These are phyloP conservation scores for Trichosporon sp. DNA, from an alignment of 1,284 basidiomycete species.

Conservation along the genomic window DNA sequence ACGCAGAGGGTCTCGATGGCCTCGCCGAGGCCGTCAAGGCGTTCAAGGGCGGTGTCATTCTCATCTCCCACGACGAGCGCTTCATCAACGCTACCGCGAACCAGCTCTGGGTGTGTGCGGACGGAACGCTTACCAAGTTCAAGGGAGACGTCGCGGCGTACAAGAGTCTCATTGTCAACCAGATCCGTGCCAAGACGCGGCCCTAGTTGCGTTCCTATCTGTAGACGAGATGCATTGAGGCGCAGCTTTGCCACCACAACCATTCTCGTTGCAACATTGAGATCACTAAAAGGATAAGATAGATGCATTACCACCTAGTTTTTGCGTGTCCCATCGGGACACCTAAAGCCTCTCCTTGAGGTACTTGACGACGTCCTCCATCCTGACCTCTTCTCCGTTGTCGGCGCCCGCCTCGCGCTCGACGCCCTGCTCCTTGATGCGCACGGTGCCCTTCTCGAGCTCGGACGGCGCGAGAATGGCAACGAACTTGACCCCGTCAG, in stretches of 20 bases:
- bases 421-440: conserved; percentile 90
- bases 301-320: conserved; percentile 4
- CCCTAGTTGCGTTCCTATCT: conserved; percentile 7
- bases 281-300: not conserved
- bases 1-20: conserved; percentile 89
- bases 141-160: conserved; percentile 87
- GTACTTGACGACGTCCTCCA: conserved; percentile 72
- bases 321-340: not conserved
- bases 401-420: conserved; percentile 65
- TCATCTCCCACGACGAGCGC: conserved; percentile 90
- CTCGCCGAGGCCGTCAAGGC: conserved; percentile 81
- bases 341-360: conserved; percentile 49
- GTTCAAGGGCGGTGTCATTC: conserved; percentile 87
- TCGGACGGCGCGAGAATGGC: conserved; percentile 88
- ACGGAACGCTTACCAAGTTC: conserved; percentile 81
- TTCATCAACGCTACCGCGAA: conserved; percentile 74
- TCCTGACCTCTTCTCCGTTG: conserved; percentile 68
- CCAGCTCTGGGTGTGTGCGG: conserved; percentile 71
- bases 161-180: conserved; percentile 65
- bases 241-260: no score
- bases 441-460: conserved; percentile 76
- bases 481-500: conserved; percentile 86
- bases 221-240: no score
- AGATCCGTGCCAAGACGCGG: conserved; percentile 24
- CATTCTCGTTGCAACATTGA: no score